Evolutionary conservation across 2,329 filamentous ascomycete species (phyloP).

Genomic region (Harringtonia lauricola): DNA sequence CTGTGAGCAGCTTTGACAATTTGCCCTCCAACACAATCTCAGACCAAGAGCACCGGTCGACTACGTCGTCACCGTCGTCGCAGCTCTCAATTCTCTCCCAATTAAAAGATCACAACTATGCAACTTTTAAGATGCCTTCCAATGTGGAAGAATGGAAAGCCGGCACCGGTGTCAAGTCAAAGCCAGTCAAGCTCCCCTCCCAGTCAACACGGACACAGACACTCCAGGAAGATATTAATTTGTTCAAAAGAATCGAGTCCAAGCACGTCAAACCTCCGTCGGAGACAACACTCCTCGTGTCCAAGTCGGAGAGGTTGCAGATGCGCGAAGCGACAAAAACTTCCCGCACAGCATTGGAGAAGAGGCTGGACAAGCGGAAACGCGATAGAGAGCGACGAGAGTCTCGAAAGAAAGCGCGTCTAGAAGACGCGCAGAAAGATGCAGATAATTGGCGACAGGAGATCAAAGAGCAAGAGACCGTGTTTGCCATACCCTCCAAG

Average conservation of each 20-base stretch:
- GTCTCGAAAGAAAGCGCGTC: background rate
- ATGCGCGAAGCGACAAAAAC: background rate
- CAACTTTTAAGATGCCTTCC: background rate
- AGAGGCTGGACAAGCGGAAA: background rate
- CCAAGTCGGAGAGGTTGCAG: background rate
- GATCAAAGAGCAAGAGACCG: too few relatives aligned
- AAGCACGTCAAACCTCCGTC: background rate
- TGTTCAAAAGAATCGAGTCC: slow-evolving; percentile 4
- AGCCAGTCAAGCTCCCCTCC: background rate
- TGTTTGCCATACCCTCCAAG: background rate
- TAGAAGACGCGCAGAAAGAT: too few relatives aligned
- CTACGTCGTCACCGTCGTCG: too few relatives aligned
- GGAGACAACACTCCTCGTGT: background rate
- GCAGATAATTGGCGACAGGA: too few relatives aligned
- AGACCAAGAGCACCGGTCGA: too few relatives aligned
- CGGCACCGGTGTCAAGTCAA: too few relatives aligned
- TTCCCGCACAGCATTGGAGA: background rate
- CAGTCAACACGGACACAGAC: background rate
- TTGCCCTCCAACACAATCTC: too few relatives aligned
- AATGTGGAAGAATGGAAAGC: background rate
- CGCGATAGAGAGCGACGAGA: background rate
- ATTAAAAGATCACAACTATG: background rate
- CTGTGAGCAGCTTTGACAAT: too few relatives aligned
- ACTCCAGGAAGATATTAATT: background rate
- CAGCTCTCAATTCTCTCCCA: background rate